These are phyloP conservation scores for Colletotrichum euphorbiae DNA, from an alignment of 2,329 filamentous ascomycete genomes.

Conservation along the genomic window DNA sequence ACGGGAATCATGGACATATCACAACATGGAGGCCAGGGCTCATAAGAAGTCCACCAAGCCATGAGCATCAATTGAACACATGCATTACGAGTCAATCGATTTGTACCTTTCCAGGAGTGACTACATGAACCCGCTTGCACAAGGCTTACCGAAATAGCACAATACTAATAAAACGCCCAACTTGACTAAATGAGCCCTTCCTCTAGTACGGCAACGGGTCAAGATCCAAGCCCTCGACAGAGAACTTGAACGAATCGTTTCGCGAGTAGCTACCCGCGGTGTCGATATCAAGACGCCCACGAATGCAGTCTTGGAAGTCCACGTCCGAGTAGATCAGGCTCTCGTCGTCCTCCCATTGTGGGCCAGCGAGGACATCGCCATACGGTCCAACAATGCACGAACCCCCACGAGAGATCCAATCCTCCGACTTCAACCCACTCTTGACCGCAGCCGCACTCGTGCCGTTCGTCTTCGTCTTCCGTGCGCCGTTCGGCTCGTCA, in stretches of 20 bases:
- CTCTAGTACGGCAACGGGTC: slow-evolving; percentile 65
- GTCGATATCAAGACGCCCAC: slow-evolving; percentile 85
- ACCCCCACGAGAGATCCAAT: slow-evolving; percentile 78
- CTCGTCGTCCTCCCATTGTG: slow-evolving; percentile 83
- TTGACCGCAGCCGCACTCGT: background rate
- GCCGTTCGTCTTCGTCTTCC: slow-evolving; percentile 25
- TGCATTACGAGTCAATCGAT: slow-evolving; percentile 25
- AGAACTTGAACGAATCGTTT: slow-evolving; percentile 72
- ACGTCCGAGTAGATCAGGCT: slow-evolving; percentile 78
- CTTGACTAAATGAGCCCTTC: no score
- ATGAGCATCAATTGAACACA: slow-evolving; percentile 29
- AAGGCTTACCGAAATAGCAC: background rate
- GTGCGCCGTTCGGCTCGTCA: slow-evolving; percentile 31
- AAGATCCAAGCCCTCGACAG: slow-evolving; percentile 68
- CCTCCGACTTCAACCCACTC: slow-evolving; percentile 1
- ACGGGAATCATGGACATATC: slow-evolving; percentile 29
- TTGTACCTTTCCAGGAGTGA: background rate
- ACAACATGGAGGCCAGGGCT: slow-evolving; percentile 13
- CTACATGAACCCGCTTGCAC: background rate
- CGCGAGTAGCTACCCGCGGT: slow-evolving; percentile 86
- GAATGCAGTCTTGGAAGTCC: slow-evolving; percentile 88
- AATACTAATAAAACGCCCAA: background rate
- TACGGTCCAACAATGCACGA: slow-evolving; percentile 84
- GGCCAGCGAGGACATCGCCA: slow-evolving; percentile 83
- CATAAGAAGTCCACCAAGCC: slow-evolving; percentile 13